A percentile compares a stretch with the other conserved stretches of the same genome.
Evolutionary conservation across 2,329 filamentous ascomycete genomes (phyloP).

Genomic region (Phialocephala subalpina): DNA sequence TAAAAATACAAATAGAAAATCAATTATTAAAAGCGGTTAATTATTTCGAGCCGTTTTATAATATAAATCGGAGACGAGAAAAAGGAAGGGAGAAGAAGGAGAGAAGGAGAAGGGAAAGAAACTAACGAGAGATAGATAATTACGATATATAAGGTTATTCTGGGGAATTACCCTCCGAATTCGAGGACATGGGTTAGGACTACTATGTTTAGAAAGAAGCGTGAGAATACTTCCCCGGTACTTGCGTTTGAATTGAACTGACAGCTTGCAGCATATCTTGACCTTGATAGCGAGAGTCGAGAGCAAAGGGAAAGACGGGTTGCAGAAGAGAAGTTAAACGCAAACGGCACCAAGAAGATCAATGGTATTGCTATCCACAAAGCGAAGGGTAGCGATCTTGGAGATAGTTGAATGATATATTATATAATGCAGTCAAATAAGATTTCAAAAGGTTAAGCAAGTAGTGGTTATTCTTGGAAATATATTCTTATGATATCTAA

Average conservation of each 20-base stretch:
- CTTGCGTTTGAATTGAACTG: background rate
- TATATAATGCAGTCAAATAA: too few species aligned
- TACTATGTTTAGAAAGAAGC: constrained; percentile 40
- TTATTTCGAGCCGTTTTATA: too few species aligned
- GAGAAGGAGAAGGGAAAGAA: too few species aligned
- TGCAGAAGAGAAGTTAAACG: constrained; percentile 5
- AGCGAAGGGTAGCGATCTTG: background rate
- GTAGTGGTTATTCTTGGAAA: too few species aligned
- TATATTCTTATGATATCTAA: too few species aligned
- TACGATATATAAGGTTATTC: constrained; percentile 37
- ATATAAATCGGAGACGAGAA: too few species aligned
- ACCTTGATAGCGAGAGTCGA: constrained; percentile 36
- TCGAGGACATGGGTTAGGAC: constrained; percentile 35
- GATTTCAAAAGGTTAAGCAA: too few species aligned
- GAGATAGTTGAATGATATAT: background rate
- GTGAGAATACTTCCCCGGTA: constrained; percentile 28
- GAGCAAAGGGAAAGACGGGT: constrained; percentile 31
- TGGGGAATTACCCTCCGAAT: constrained; percentile 32
- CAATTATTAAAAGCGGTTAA: too few species aligned
- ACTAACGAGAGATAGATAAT: too few species aligned
- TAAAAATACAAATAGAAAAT: too few species aligned
- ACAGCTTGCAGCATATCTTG: constrained; percentile 32
- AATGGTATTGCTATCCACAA: background rate
- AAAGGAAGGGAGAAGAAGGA: too few species aligned
- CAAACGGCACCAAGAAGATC: constrained; percentile 19